Evolutionary conservation across 2,329 filamentous ascomycete genomes (phyloP), one percentile per base, ranked within the genome.

Genomic region (Zymoseptoria passerinii): DNA sequence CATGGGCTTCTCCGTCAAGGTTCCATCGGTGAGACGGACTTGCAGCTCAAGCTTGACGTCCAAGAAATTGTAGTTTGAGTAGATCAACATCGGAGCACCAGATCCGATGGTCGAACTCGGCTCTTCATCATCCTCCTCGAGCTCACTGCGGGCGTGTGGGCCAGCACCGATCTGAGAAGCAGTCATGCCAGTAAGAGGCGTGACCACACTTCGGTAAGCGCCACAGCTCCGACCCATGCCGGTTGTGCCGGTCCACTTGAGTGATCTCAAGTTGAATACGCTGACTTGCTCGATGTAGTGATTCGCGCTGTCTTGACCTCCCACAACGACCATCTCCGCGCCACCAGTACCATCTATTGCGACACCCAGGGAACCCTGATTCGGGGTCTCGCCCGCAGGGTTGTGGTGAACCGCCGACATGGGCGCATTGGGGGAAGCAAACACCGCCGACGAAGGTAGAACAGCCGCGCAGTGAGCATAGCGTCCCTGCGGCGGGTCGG

Each of bases 281-380:
- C 91, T 97, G 63, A 99, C 95, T 74, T 99, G 91, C 74, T 99
- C 92, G 65, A 99, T 99, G 71, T 99, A 99, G 72, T 96, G 92
- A 72, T 99, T 99, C n/a, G 88, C 87, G 56, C 89, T 94, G 70
- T 99, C 94, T 73, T 99, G 94, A 0, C 94, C 94, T 60, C 94
- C 94, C 7, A 97, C 92, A 13, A 99, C 87, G 5, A 99, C 83
- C 92, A 99, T 96, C 73, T 99, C 92, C 1, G 94, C 90, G 29
- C 94, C 94, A 16, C 94, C 94, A 19, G 85, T 84, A 0, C 94
- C 92, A 72, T 99, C 92, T 60, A 97, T 85, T 62, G 88, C 88
- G 58, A 96, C 87, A 2, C 92, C 92, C 58, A 96, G 86, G 2
- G 88, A 84, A 16, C 92, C 92, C 69, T 94, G 89, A 70, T 96